Conservation (phyloP, 78 protist genomes). For the Dictyostelium brefeldianum region DNA sequence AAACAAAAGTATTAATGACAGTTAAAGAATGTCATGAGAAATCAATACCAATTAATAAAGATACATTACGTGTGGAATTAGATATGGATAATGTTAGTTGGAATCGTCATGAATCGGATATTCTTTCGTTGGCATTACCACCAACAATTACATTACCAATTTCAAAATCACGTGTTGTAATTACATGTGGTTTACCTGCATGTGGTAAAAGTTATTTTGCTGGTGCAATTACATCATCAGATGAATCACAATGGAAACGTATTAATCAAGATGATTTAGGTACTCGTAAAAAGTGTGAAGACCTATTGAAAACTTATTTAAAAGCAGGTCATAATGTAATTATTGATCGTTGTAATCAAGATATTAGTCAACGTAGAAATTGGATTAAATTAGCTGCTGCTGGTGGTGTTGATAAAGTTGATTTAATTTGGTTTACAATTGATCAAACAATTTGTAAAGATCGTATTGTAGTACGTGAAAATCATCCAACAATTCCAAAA, state of each 20-base stretch:
- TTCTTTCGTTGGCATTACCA: slow-evolving; percentile 21
- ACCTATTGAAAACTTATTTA: neutral
- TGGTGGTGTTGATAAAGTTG: slow-evolving; percentile 6
- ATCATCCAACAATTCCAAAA: slow-evolving; percentile 73
- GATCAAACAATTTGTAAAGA: slow-evolving; percentile 37
- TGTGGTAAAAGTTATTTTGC: slow-evolving; percentile 66
- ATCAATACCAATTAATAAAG: slow-evolving; percentile 21
- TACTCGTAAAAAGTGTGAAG: slow-evolving; percentile 66
- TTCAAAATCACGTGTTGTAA: neutral
- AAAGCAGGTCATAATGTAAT: slow-evolving; percentile 39
- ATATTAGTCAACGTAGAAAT: slow-evolving; percentile 35
- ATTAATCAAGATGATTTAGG: slow-evolving; percentile 73
- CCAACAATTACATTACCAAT: neutral
- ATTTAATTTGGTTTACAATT: slow-evolving; percentile 55
- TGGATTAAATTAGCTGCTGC: slow-evolving; percentile 28
- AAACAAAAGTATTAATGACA: slow-evolving; percentile 19
- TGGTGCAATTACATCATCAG: neutral
- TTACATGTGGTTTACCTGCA: slow-evolving; percentile 68
- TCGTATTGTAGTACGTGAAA: slow-evolving; percentile 59
- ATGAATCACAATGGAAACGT: slow-evolving; percentile 35
- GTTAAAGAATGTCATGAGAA: slow-evolving; percentile 24
- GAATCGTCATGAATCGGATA: slow-evolving; percentile 38
- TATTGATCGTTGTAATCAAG: slow-evolving; percentile 63
- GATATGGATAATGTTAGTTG: slow-evolving; percentile 38
- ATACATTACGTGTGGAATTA: neutral